These are phyloP conservation scores for Evernia prunastri DNA, from an alignment of 495 filamentous ascomycete genomes.

Conservation along the genomic window DNA sequence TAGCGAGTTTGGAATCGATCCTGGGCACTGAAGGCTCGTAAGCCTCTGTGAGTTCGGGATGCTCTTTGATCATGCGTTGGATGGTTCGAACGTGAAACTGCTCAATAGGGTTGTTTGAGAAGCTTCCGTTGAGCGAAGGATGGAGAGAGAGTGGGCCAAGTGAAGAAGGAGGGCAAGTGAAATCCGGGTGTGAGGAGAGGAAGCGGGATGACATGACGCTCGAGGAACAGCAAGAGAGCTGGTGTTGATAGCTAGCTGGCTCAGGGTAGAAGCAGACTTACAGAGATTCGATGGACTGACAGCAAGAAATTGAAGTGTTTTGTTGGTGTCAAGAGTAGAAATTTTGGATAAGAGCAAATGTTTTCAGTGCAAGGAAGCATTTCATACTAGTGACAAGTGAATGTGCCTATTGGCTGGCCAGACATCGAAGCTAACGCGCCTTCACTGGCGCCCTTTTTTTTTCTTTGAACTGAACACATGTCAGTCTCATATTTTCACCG, in stretches of 20 bases:
- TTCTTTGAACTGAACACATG: neutral
- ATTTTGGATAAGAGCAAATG: neutral
- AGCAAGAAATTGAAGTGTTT: no score
- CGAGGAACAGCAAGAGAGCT: neutral
- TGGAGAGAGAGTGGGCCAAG: neutral
- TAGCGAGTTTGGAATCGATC: neutral
- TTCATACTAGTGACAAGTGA: neutral
- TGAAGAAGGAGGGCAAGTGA: neutral
- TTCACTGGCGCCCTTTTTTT: neutral
- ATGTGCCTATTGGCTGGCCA: neutral
- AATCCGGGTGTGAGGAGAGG: neutral
- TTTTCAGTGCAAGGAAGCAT: neutral
- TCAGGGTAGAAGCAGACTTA: neutral
- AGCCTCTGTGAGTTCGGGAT: neutral
- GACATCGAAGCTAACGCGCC: neutral
- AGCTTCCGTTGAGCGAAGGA: neutral
- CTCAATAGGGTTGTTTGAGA: neutral
- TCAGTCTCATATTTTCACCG: neutral
- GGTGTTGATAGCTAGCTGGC: neutral
- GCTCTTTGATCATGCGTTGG: neutral
- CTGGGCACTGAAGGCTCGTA: neutral
- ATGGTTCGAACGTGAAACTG: neutral
- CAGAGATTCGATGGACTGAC: neutral
- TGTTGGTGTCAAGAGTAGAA: neutral
- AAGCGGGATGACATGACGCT: neutral